Evolutionary conservation across 2,329 filamentous ascomycete genomes (phyloP), one percentile per base, ranked within the genome.

Genomic region (Neofusicoccum umdonicola): DNA sequence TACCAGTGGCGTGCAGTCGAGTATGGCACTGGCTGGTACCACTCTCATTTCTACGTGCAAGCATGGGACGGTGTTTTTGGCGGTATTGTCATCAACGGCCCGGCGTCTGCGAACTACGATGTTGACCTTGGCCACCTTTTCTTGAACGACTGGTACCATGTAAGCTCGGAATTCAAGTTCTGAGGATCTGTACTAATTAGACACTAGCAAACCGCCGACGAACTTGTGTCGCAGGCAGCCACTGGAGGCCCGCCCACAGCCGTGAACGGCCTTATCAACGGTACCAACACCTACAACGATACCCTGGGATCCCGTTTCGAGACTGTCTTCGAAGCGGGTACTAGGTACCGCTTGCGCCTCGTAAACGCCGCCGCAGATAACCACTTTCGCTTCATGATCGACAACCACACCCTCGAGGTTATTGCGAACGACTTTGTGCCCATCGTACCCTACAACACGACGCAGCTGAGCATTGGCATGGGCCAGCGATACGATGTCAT

Each of bases 311-410:
- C 50, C 27, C 27, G 78, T 63, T 70, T 69, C 45, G 73, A 71
- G 61, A 72, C 76, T 64, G 74, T 65, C 3, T 72, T 77, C 7
- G 70, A 67, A 12, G 83, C 78, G 12, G 83, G 83, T 63, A 83
- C 81, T 73, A 82, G 76, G 11, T 85, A 89, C 72, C 83, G 85
- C 12, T 78, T 85, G 15, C 82, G 87, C 0, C 78, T 89, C 62
- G 81, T 88, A 71, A 89, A 89, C 74, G 73, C 82, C 2, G 71
- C 73, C 6, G 72, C 75, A 12, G 74, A 77, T 62, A 69, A 63
- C 5, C 67, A 68, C 3, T 76, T 76, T 56, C 70, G 69, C 41
- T 72, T 76, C 1, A 72, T 73, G 8, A 67, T 77, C 13, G 67
- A 80, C 65, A 72, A 74, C n/a, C 80, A 83, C 65, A 69, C 71